Base-by-base conservation (phyloP, 1,284 basidiomycete genomes). In the Pseudozyma pruni region DNA sequence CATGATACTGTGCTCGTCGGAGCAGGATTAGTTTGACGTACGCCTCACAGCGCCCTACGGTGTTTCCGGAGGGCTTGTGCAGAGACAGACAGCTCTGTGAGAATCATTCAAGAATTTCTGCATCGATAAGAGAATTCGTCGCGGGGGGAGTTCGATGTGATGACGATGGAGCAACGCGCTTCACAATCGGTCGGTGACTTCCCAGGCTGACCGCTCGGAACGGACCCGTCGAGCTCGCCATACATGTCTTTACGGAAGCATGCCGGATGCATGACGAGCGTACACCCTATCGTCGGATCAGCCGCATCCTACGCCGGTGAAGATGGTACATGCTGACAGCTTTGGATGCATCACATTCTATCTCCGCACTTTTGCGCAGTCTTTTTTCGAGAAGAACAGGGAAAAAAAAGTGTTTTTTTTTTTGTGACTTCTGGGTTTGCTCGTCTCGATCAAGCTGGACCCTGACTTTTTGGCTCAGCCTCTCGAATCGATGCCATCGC, bases 81-180 rank as follows among this genome's bases (percentile, higher is more conserved):
- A n/a, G n/a, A n/a, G n/a, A n/a, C n/a, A n/a, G n/a, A n/a, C n/a
- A n/a, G n/a, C n/a, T n/a, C n/a, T n/a, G n/a, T n/a, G n/a, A n/a
- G n/a, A n/a, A n/a, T n/a, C n/a, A n/a, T n/a, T n/a, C n/a, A n/a
- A n/a, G n/a, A n/a, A n/a, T 22, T 22, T 25, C 13, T 11, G 46
- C 41, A 54, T 61, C 58, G 58, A 61, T 61, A 61, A 54, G 58
- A 50, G 53, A 61, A 45, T 61, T 53, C 34, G 34, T 31, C 11
- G 27, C n/a, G n/a, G 34, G 6, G 46, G 20, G 27, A 29, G 6
- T 29, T 11, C 27, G 23, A 16, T 23, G 9, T 20, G 46, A 27
- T 48, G 46, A 48, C 37, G 46, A 19, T 31, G 46, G 11, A 6
- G 27, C 27, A 11, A 39, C 46, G 37, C 37, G 37, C 35, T 48